Base-by-base conservation (phyloP, 75 land plant genomes). In the Pinus taeda region DNA sequence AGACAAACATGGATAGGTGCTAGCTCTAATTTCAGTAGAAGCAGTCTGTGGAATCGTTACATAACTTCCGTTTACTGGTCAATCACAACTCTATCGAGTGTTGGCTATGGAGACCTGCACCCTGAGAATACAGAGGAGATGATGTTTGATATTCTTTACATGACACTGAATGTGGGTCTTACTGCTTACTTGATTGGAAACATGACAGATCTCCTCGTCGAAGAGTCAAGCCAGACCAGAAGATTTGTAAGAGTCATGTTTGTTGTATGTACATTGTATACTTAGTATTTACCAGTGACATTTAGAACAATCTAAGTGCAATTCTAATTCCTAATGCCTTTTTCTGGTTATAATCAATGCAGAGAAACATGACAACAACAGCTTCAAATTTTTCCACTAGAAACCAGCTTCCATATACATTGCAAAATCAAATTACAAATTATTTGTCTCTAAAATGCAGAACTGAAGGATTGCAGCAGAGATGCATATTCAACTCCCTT, bases 131-230 rank as follows among this genome's bases (percentile, higher is more conserved):
- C 63, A 11, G 80, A 81, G n/a, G 91, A 91, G 75, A 91, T 82
- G 79, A 11, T 84, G 13, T 92, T 84, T 55, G 79, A 66, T 24
- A 79, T 86, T 4, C 57, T 83, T 57, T 84, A 85, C 81, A 88
- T 90, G 95, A 83, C 90, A 13, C 79, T 90, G 80, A 93, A 93
- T 82, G 79, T 93, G 58, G 91, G 93, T 60, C 88, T 93, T 78
- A 90, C 89, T 15, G 83, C 95, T 13, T 93, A 93, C 77, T 53
- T 93, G 13, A 93, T 93, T 53, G 95, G 95, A 22, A 93, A 93
- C 84, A 93, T 93, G 95, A 90, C 93, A 67, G 89, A 86, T 66
- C 91, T 93, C 62, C 83, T 93, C 15, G 88, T 88, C 57, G 88
- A 90, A 57, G 74, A 63, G 24, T 82, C 94, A 33, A 60, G 61